Evolutionary conservation across 768 basidiomycete species (phyloP).

Genomic region (Trametes punicea): DNA sequence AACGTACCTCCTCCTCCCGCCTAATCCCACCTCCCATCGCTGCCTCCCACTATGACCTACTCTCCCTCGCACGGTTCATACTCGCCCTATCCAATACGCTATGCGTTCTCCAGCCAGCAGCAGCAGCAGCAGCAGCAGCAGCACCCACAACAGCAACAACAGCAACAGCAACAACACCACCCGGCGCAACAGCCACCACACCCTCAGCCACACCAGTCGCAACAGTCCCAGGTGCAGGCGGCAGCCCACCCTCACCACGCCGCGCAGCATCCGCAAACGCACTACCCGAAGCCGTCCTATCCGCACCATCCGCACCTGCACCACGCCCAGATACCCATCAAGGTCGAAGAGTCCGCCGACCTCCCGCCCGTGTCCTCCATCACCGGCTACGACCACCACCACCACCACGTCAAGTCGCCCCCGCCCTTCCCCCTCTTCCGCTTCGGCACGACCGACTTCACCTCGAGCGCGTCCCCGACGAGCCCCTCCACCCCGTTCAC

Average conservation of each 20-base stretch:
- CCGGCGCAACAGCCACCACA: neutral
- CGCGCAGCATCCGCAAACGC: neutral
- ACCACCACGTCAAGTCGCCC: conserved; percentile 14
- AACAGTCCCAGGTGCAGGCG: neutral
- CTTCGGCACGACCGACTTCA: conserved; percentile 18
- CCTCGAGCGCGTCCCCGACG: conserved; percentile 19
- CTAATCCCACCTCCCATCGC: conserved; percentile 16
- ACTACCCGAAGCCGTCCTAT: conserved; percentile 14
- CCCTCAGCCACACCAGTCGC: neutral
- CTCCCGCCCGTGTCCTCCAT: conserved; percentile 18
- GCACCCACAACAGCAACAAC: neutral
- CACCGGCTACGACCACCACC: conserved; percentile 15
- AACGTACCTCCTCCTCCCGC: conserved; percentile 13
- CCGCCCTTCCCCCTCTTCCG: conserved; percentile 20
- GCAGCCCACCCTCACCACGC: neutral
- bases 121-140: conserved; percentile 8
- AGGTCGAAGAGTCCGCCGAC: conserved; percentile 24
- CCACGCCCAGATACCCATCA: conserved; percentile 20
- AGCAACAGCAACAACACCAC: neutral
- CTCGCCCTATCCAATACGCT: conserved; percentile 19
- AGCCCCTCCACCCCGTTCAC: conserved; percentile 25
- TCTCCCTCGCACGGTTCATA: conserved; percentile 15
- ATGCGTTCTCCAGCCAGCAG: conserved; percentile 19
- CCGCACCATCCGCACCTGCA: conserved; percentile 9
- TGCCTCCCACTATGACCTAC: conserved; percentile 18